A percentile compares a stretch with the other conserved stretches of the same genome.
Evolutionary conservation across 371 early-diverging fungal species (phyloP).

Genomic region (Nosema muscidifuracis): DNA sequence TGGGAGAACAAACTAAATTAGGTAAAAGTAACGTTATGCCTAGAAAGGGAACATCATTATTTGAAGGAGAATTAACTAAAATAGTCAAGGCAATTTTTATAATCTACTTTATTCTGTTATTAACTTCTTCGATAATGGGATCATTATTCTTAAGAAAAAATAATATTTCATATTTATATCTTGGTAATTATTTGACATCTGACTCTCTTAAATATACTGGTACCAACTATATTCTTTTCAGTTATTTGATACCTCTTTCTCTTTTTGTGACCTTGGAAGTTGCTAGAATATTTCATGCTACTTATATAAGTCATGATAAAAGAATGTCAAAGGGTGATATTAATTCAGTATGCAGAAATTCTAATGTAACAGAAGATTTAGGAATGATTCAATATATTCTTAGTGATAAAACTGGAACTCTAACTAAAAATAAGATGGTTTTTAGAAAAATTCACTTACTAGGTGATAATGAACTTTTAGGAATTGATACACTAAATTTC

Average conservation of each 20-base stretch:
- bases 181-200: not conserved
- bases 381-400: slow-evolving; percentile 89
- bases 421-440: slow-evolving; percentile 97
- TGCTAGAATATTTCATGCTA: slow-evolving; percentile 66
- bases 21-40: slow-evolving; percentile 74
- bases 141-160: slow-evolving; percentile 41
- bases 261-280: slow-evolving; percentile 83
- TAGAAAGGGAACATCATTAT: slow-evolving; percentile 43
- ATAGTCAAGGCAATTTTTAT: slow-evolving; percentile 46
- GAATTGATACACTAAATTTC: not conserved
- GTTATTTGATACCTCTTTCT: slow-evolving; percentile 78
- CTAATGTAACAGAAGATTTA: slow-evolving; percentile 75
- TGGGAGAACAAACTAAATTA: slow-evolving; percentile 77
- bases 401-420: slow-evolving; percentile 96
- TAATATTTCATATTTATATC: slow-evolving; percentile 42
- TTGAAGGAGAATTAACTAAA: slow-evolving; percentile 39
- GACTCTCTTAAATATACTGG: slow-evolving; percentile 47
- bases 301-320: slow-evolving; percentile 67
- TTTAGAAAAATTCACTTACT: slow-evolving; percentile 66
- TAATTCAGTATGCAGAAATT: slow-evolving; percentile 69
- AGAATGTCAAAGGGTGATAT: slow-evolving; percentile 64
- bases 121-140: slow-evolving; percentile 46
- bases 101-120: slow-evolving; percentile 57
- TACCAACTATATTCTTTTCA: slow-evolving; percentile 62
- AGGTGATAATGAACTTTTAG: not conserved